These are phyloP conservation scores for Clarireedia hainanense DNA, from an alignment of 2,329 filamentous ascomycete genomes.

Conservation along the genomic window DNA sequence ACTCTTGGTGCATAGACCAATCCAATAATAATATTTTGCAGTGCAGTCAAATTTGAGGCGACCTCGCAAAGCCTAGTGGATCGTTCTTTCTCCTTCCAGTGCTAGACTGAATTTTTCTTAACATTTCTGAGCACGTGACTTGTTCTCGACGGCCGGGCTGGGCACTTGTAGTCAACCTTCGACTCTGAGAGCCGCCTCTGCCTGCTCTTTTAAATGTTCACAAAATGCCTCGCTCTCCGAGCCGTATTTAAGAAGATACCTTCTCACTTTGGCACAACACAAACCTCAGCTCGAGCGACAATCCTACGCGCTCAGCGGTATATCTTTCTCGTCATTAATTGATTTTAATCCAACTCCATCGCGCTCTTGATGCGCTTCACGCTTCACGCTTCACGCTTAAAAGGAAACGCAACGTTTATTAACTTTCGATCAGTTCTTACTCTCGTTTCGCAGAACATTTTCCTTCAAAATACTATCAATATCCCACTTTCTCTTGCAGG, in stretches of 20 bases:
- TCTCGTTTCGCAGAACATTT: conserved; percentile 13
- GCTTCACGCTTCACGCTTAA: neutral
- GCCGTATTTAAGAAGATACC: conserved; percentile 22
- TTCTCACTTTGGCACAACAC: conserved; percentile 12
- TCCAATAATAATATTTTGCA: too few species aligned
- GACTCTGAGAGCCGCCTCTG: neutral
- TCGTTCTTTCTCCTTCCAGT: neutral
- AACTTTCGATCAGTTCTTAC: conserved; percentile 25
- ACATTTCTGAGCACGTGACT: neutral
- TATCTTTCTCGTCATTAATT: conserved; percentile 4
- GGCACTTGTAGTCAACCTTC: neutral
- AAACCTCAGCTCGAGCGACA: conserved; percentile 3
- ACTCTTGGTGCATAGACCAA: too few species aligned
- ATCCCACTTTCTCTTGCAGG: conserved; percentile 21
- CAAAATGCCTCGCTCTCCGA: conserved; percentile 17
- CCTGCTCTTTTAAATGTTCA: conserved; percentile 16
- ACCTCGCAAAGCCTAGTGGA: too few species aligned
- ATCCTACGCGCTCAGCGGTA: conserved; percentile 27
- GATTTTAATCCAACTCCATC: conserved; percentile 15
- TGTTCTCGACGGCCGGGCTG: neutral
- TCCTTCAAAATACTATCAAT: conserved; percentile 15
- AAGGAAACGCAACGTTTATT: conserved; percentile 10
- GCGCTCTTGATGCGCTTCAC: conserved; percentile 13
- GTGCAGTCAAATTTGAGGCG: too few species aligned
- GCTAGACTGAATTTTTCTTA: neutral